Evolutionary conservation across 2,329 filamentous ascomycete genomes (phyloP).

Genomic region (Fusarium sp.): DNA sequence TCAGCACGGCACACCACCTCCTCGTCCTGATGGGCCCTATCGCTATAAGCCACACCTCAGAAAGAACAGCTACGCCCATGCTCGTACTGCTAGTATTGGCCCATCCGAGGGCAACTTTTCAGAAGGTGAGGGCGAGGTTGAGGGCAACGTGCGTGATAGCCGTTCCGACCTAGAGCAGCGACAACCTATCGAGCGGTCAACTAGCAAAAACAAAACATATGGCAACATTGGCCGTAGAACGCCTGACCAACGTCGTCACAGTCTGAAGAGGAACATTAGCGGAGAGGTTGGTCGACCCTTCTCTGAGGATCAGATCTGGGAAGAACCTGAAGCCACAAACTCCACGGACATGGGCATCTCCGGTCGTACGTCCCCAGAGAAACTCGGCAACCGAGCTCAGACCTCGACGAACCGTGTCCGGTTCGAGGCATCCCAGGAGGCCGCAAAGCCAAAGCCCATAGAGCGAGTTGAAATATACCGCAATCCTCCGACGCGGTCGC

Average conservation of each 20-base stretch:
- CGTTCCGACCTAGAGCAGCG: constrained; percentile 45
- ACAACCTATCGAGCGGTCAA: constrained; percentile 27
- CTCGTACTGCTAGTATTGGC: constrained; percentile 68
- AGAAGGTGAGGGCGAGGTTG: constrained; percentile 59
- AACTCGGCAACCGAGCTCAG: constrained; percentile 50
- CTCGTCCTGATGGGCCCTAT: constrained; percentile 73
- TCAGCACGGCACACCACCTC: constrained; percentile 66
- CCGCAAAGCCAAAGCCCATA: constrained; percentile 53
- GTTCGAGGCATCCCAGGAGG: constrained; percentile 58
- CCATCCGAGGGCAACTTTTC: constrained; percentile 61
- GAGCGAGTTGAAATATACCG: constrained; percentile 80
- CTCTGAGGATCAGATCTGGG: constrained; percentile 85
- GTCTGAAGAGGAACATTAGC: constrained; percentile 76
- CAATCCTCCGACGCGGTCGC: constrained; percentile 85
- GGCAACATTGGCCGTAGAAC: constrained; percentile 55
- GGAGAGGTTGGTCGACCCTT: constrained; percentile 75
- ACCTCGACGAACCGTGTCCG: constrained; percentile 50
- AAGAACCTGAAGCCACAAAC: constrained; percentile 74
- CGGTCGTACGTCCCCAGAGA: constrained; percentile 51
- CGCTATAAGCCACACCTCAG: constrained; percentile 76
- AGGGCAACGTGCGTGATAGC: constrained; percentile 53
- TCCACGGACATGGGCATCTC: constrained; percentile 26
- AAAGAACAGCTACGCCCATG: constrained; percentile 78
- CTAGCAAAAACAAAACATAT: constrained; percentile 55
- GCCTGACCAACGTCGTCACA: constrained; percentile 65